Evolutionary conservation across 1,284 basidiomycete genomes (phyloP).

Genomic region (Cryptococcus jaspeensis): DNA sequence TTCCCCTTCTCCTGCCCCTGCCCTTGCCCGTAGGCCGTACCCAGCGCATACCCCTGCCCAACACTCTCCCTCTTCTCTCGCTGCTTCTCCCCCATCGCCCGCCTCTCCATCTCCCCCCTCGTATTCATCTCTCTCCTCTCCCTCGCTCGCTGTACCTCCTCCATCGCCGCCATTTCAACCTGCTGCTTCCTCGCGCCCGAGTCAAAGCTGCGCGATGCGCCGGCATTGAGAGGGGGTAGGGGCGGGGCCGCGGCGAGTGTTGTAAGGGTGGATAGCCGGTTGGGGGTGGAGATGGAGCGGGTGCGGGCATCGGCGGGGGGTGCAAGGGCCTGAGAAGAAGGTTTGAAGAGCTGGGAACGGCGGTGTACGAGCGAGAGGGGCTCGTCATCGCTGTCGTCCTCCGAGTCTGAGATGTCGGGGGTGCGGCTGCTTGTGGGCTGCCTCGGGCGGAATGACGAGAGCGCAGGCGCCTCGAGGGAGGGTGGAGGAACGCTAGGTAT

Average conservation of each 20-base stretch:
- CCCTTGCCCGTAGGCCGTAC: constrained; percentile 22
- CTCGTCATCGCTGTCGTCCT: constrained; percentile 17
- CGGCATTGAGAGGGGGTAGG: background rate
- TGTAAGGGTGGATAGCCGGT: background rate
- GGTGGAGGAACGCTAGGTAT: background rate
- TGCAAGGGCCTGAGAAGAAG: background rate
- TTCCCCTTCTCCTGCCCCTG: background rate
- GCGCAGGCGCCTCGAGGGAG: constrained; percentile 2
- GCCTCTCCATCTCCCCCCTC: constrained; percentile 30
- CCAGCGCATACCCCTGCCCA: constrained; percentile 31
- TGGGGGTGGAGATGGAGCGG: constrained; percentile 2
- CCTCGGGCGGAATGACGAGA: constrained; percentile 5
- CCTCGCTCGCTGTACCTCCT: constrained; percentile 30
- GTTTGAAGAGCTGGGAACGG: constrained; percentile 5
- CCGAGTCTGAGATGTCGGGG: constrained; percentile 1
- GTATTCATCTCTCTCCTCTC: constrained; percentile 31
- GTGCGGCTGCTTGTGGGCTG: background rate
- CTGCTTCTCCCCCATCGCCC: constrained; percentile 25
- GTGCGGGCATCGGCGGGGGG: no score
- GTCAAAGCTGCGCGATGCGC: background rate
- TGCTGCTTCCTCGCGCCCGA: constrained; percentile 3
- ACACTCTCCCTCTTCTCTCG: background rate
- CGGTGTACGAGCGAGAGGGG: constrained; percentile 10
- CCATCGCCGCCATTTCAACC: constrained; percentile 27
- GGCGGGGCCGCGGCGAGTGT: no score